Evolutionary conservation across 192 early-diverging fungal species (phyloP).

Genomic region (Thamnidium elegans): DNA sequence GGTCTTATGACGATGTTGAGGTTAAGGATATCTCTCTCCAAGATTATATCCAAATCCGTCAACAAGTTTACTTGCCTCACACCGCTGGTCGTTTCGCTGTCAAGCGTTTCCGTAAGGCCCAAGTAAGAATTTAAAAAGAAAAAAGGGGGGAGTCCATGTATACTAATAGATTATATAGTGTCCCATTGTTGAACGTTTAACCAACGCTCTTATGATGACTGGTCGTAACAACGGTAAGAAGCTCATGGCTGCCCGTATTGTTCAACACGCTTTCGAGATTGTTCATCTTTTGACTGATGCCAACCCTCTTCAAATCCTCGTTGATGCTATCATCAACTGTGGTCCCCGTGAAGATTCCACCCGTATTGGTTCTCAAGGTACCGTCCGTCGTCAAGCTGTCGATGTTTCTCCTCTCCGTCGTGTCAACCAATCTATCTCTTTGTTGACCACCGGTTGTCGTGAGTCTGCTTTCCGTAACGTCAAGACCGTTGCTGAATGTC

Average conservation of each 20-base stretch:
- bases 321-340: constrained; percentile 99
- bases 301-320: constrained; percentile 98
- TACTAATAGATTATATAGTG: constrained; percentile 50
- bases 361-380: constrained; percentile 97
- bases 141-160: too few species aligned
- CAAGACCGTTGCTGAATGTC: constrained; percentile 99
- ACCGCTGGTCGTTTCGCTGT: constrained; percentile 96
- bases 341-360: constrained; percentile 99
- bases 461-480: constrained; percentile 99
- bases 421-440: constrained; percentile 94
- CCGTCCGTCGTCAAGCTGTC: constrained; percentile 99
- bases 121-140: constrained; percentile 42
- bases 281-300: constrained; percentile 96
- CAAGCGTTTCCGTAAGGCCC: constrained; percentile 98
- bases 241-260: constrained; percentile 97
- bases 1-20: constrained; percentile 86
- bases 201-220: constrained; percentile 99
- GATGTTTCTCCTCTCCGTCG: constrained; percentile 98
- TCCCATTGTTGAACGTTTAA: constrained; percentile 97
- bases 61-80: constrained; percentile 96
- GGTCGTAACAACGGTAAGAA: constrained; percentile 99
- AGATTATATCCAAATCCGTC: constrained; percentile 91
- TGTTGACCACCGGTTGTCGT: constrained; percentile 96
- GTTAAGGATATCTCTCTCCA: constrained; percentile 86
- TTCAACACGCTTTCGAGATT: constrained; percentile 99